These are phyloP conservation scores for Fraxinus greggii DNA, from an alignment of 305 asterid genomes.

Conservation along the genomic window DNA sequence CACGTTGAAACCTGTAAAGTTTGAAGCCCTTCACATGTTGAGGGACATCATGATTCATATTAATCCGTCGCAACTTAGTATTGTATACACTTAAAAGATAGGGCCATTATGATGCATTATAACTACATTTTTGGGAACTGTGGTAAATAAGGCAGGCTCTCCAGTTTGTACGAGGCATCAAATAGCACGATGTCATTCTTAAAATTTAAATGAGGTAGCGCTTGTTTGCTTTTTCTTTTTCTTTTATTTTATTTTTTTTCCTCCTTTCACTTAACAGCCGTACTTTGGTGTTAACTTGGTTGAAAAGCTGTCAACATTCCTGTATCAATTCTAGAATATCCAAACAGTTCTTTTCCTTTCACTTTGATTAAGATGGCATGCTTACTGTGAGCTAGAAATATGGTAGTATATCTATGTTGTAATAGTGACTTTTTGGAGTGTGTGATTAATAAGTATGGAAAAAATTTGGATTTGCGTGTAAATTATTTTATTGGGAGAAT, in stretches of 20 bases:
- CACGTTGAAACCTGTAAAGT: not conserved
- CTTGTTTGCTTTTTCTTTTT: not conserved
- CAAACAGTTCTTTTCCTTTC: not conserved
- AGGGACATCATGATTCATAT: not conserved
- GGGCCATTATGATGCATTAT: not conserved
- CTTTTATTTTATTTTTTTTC: not conserved
- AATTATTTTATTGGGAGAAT: not conserved
- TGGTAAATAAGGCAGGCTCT: slow-evolving; percentile 6
- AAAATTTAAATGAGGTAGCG: slow-evolving; percentile 16
- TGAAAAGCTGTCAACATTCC: not conserved
- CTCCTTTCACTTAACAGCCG: not conserved
- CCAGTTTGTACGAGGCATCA: not conserved
- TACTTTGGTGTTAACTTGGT: not conserved
- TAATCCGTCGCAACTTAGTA: not conserved
- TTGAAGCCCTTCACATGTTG: not conserved
- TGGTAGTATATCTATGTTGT: not conserved
- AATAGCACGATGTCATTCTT: not conserved
- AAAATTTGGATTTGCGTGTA: not conserved
- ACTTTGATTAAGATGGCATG: not conserved
- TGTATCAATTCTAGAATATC: not conserved
- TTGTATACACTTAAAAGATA: not conserved
- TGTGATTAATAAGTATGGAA: not conserved
- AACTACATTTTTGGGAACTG: slow-evolving; percentile 14
- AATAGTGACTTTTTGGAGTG: not conserved
- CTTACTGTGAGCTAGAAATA: not conserved